Base-by-base conservation (phyloP, 139 green algal genomes). In the Volvox reticuliferus region DNA sequence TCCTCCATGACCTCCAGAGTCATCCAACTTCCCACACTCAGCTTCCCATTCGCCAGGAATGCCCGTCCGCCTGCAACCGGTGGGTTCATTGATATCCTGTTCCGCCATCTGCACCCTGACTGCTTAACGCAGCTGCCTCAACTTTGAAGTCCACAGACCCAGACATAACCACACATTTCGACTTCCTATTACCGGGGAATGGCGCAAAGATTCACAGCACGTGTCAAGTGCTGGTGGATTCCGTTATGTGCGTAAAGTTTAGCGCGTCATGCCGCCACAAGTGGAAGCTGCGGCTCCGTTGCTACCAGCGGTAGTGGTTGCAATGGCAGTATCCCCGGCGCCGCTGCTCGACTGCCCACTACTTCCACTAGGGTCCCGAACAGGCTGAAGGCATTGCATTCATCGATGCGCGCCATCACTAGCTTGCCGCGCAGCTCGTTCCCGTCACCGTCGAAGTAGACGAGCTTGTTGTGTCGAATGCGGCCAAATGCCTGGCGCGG, bases 401-500 rank as follows among this genome's bases (percentile, higher is more conserved):
- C 50, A 37, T 97, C 93, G 9, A 99, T 92, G 6, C 91, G 69
- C 62, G 98, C 94, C 1, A 89, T 81, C 33, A 98, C 96, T 76
- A 98, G 91, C 90, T 94, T 63, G 13, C 96, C 96, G 81, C 94
- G 95, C 67, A 99, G 95, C 90, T 36, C 89, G 9, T 86, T 90
- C 0, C 94, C 95, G 83, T 98, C 93, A 0, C 96, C 98, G 26
- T 95, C 87, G 83, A 99, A 99, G 95, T 98, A 99, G 32, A 94
- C 94, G 37, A 99, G 91, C 93, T 99, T 98, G 95, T 99, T 99
- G 94, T 98, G 97, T 26, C 95, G 93, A 55, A 94, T 98, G 87
- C 98, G 93, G 35, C 98, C 98, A 91, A 96, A 97, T 2, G 97
- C 97, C 94, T 99, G 86, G 44, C 33, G 44, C 12, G 82, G 82